Percentiles rank a stretch among this genome's conserved stretches.
Evolutionary conservation across 202 grass and related monocot genomes (phyloP).

Genomic region (Zoysia matrella): DNA sequence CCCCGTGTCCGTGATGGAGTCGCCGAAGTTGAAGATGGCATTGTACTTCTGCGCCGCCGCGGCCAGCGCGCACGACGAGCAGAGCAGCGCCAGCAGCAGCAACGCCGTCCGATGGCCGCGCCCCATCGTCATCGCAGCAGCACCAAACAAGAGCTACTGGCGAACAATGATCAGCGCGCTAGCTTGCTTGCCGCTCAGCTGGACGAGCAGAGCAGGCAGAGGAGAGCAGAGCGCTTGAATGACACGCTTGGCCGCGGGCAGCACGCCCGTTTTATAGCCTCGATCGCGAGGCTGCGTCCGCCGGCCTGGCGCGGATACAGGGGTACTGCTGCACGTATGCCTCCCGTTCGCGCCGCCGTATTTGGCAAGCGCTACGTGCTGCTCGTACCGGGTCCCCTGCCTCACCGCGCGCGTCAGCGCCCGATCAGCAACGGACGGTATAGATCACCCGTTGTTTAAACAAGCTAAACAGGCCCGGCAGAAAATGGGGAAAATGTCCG

Average conservation of each 20-base stretch:
- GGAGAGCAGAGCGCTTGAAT: conserved; percentile 29
- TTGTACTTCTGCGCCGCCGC: conserved; percentile 70
- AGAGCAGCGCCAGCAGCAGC: neutral
- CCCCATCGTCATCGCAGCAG: neutral
- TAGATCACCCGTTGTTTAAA: neutral
- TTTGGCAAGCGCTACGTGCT: neutral
- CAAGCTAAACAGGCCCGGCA: neutral
- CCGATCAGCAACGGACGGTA: neutral
- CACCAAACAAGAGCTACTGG: neutral
- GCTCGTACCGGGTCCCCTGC: neutral
- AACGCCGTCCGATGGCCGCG: neutral
- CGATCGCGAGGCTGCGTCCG: conserved; percentile 8
- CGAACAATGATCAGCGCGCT: too few relatives aligned
- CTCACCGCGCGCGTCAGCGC: neutral
- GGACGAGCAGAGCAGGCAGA: neutral
- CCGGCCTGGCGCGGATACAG: neutral
- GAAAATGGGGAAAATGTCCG: too few relatives aligned
- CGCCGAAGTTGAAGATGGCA: conserved; percentile 57
- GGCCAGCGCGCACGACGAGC: neutral
- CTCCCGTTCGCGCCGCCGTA: conserved; percentile 4
- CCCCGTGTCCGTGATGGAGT: conserved; percentile 13
- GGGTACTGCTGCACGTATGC: neutral
- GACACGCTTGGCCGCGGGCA: neutral
- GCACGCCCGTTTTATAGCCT: conserved; percentile 39
- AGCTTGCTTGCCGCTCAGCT: neutral